A percentile compares a stretch with the other conserved stretches of the same genome.
phyloP scores from a whole-genome alignment of 2,329 filamentous ascomycete species.

The Bertia moriformis region DNA sequence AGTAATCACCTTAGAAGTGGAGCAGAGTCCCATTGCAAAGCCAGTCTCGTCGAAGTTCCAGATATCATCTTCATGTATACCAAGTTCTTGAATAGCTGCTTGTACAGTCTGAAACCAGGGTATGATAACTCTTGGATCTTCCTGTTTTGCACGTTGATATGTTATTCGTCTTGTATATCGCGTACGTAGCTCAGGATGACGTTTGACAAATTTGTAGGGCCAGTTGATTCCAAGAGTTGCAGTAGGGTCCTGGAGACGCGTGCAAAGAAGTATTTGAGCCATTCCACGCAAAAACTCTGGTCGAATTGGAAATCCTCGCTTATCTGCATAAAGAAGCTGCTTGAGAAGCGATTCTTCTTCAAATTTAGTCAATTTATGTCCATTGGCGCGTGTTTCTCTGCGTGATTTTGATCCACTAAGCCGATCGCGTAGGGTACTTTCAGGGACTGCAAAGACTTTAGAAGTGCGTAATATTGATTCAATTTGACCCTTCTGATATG shows the following conservation, averaged over 20 bases:
- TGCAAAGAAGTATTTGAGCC: background rate
- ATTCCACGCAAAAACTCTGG: background rate
- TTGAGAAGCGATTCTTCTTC: background rate
- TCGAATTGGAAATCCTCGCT: background rate
- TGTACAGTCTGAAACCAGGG: conserved; percentile 1
- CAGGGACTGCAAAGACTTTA: too few species aligned
- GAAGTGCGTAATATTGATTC: background rate
- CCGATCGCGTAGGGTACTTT: background rate
- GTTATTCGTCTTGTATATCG: background rate
- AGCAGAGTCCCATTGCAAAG: conserved; percentile 4
- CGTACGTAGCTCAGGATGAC: background rate
- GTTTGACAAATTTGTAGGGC: background rate
- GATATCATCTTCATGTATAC: conserved; percentile 2
- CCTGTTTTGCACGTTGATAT: background rate
- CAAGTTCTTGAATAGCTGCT: conserved; percentile 3
- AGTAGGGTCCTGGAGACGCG: background rate
- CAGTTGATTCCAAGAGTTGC: background rate
- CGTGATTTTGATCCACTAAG: background rate
- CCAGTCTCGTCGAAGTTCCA: conserved; percentile 3
- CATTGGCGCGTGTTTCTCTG: background rate
- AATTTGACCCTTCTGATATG: background rate
- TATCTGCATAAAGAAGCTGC: background rate
- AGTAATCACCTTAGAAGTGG: conserved; percentile 4
- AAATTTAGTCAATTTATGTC: background rate
- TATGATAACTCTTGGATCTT: background rate